A percentile compares a stretch with the other conserved stretches of the same genome.
These are phyloP conservation scores for Hymenoscyphus fructigenus DNA, from an alignment of 2,329 filamentous ascomycete genomes.

Conservation along the genomic window DNA sequence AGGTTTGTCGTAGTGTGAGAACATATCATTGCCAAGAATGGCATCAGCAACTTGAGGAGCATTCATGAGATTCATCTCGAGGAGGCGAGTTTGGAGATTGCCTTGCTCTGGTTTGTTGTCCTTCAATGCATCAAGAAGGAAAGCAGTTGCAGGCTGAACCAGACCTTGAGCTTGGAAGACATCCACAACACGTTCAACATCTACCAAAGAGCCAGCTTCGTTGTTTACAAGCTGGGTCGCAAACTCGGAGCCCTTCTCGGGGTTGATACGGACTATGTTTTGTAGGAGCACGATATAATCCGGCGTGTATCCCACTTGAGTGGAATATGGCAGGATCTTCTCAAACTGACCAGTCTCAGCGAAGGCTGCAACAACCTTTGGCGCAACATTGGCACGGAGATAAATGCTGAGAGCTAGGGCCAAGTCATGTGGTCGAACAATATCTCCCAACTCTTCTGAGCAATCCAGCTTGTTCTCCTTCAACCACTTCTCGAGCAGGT, in stretches of 20 bases:
- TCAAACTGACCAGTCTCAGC: constrained; percentile 97
- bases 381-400: constrained; percentile 81
- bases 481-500: constrained; percentile 97
- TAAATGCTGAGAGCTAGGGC: constrained; percentile 87
- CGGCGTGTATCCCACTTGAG: constrained; percentile 84
- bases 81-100: constrained; percentile 85
- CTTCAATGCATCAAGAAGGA: constrained; percentile 91
- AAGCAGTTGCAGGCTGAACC: constrained; percentile 97
- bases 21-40: constrained; percentile 97
- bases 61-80: constrained; percentile 98
- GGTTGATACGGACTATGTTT: constrained; percentile 86
- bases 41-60: constrained; percentile 97
- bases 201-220: constrained; percentile 81
- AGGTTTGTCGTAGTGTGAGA: constrained; percentile 91
- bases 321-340: constrained; percentile 89
- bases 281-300: constrained; percentile 91
- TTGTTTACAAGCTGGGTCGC: constrained; percentile 89
- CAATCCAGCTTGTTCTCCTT: constrained; percentile 93
- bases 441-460: constrained; percentile 94
- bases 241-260: constrained; percentile 93
- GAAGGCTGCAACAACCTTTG: constrained; percentile 93
- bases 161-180: constrained; percentile 98
- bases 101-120: constrained; percentile 94
- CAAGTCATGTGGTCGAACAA: constrained; percentile 86
- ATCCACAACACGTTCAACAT: constrained; percentile 92